Evolutionary conservation across 2,329 filamentous ascomycete genomes (phyloP), one percentile per base, ranked within the genome.

Genomic region (Sporothrix humicola): DNA sequence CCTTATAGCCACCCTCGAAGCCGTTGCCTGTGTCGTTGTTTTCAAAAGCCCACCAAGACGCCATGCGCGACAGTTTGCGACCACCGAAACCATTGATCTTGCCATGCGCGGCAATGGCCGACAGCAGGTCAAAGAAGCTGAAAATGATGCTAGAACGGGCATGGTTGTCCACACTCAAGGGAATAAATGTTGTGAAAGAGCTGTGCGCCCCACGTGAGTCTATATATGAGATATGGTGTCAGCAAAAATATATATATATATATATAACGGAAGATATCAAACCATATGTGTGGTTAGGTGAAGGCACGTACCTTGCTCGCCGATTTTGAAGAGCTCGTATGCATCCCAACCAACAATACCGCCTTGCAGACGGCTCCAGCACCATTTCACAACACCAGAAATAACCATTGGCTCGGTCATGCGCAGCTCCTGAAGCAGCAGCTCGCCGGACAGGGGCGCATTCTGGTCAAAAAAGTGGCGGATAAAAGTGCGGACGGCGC

Each of bases 41-140:
- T 79, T 98, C 95, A 81, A 99, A 99, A 0, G 95, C 94, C 96
- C 96, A 99, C 96, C 96, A 99, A 63, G 95, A 94, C 56, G 95
- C 96, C 87, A 97, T 93, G 77, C 96, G 90, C 10, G 96, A 98
- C 72, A 99, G 87, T 82, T 98, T 98, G 76, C 95, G 90, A 37
- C 96, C 96, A 75, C 94, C 93, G 76, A 99, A 89, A 59, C 96
- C 96, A 81, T 99, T 99, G 72, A 86, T 90, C 84, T 98, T 98
- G 77, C 93, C 93, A 79, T 98, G 93, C 15, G 96, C 96, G 48
- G 96, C 95, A 78, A 98, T 90, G 8, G 95, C 94, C 3, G 95
- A 91, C 61, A 99, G 84, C 0, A 99, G 89, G 78, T 98, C 95
- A 82, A 98, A 99, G 83, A 97, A 98, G 83, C 97, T 93, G 79